Conservation (phyloP, 495 filamentous ascomycete genomes). For the Cryomyces minteri region DNA sequence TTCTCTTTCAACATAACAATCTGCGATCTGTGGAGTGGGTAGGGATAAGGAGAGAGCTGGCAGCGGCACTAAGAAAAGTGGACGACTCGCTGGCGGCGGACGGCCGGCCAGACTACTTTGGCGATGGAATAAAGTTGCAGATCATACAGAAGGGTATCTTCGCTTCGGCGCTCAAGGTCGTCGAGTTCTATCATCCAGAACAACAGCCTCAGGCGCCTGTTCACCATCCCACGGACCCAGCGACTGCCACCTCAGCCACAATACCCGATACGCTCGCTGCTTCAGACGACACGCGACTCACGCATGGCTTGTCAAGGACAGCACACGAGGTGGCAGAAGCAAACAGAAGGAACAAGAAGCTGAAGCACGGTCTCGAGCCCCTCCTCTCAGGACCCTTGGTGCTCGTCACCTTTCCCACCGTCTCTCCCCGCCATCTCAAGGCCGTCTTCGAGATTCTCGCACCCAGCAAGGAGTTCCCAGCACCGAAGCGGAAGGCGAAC, state of each 20-base stretch:
- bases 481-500: slow-evolving; percentile 51
- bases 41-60: slow-evolving; percentile 66
- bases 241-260: slow-evolving; percentile 14
- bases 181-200: slow-evolving; percentile 65
- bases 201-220: neutral
- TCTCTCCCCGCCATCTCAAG: slow-evolving; percentile 68
- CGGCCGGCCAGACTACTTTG: slow-evolving; percentile 21
- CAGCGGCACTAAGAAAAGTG: slow-evolving; percentile 44
- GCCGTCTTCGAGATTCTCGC: slow-evolving; percentile 56
- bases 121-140: slow-evolving; percentile 48
- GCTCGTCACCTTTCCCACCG: slow-evolving; percentile 57
- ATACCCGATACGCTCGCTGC: slow-evolving; percentile 10
- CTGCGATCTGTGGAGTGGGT: slow-evolving; percentile 76
- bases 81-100: slow-evolving; percentile 31
- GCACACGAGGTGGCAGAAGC: slow-evolving; percentile 40
- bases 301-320: slow-evolving; percentile 55
- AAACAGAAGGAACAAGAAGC: slow-evolving; percentile 19
- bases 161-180: slow-evolving; percentile 59
- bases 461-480: slow-evolving; percentile 55
- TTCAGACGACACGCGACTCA: slow-evolving; percentile 31
- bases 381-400: slow-evolving; percentile 68
- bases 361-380: slow-evolving; percentile 43
- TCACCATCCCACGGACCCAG: slow-evolving; percentile 12
- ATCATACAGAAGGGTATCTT: slow-evolving; percentile 82
- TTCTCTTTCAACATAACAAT: slow-evolving; percentile 97